These are phyloP conservation scores for Quercus lobata DNA, from an alignment of 331 rosid genomes.

Conservation along the genomic window DNA sequence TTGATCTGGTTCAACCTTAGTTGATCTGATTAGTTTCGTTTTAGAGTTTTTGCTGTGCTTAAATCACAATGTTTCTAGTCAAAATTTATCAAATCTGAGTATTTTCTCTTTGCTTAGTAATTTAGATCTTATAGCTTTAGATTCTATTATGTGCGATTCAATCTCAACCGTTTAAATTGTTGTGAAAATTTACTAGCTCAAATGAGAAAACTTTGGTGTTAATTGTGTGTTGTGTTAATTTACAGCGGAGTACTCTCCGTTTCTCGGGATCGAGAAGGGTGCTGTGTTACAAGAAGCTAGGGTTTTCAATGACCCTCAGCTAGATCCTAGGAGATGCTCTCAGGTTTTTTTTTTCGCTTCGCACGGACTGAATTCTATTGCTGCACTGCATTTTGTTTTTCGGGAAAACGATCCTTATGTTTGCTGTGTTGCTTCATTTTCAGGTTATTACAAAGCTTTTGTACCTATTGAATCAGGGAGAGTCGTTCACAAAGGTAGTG, in stretches of 20 bases:
- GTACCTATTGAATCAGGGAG: constrained; percentile 94
- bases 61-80: constrained; percentile 31
- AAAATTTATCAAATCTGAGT: constrained; percentile 7
- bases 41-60: neutral
- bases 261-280: constrained; percentile 94
- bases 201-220: neutral
- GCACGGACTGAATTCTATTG: neutral
- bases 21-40: constrained; percentile 31
- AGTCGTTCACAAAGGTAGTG: constrained; percentile 81
- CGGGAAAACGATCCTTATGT: constrained; percentile 15
- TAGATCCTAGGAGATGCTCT: constrained; percentile 96
- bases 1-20: constrained; percentile 22
- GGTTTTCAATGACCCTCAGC: constrained; percentile 97
- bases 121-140: constrained; percentile 21
- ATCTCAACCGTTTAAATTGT: neutral
- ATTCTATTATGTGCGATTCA: neutral
- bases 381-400: neutral
- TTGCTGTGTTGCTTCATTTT: constrained; percentile 14
- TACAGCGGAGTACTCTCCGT: constrained; percentile 82
- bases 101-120: constrained; percentile 11
- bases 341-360: constrained; percentile 51
- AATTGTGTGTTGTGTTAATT: constrained; percentile 17
- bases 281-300: constrained; percentile 99
- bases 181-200: constrained; percentile 1
- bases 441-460: constrained; percentile 96